A percentile compares a stretch with the other conserved stretches of the same genome.
phyloP scores from a whole-genome alignment of 2,329 filamentous ascomycete genomes.

The Massarina eburnea region DNA sequence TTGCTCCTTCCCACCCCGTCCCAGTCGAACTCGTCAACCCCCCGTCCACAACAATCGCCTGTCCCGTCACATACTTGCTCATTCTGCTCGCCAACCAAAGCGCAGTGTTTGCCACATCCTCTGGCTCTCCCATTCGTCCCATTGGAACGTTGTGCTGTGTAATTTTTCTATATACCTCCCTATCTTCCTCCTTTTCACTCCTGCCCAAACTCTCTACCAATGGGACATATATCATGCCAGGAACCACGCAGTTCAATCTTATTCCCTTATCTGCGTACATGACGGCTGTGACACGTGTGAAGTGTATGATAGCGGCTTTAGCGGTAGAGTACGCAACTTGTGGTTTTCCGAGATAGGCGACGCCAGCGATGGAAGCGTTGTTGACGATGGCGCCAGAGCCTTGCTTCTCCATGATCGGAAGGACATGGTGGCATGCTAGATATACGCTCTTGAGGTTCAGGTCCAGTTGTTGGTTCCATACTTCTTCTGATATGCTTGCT shows the following conservation, averaged over 20 bases:
- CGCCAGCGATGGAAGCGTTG: slow-evolving; percentile 55
- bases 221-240: slow-evolving; percentile 58
- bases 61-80: slow-evolving; percentile 35
- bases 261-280: slow-evolving; percentile 53
- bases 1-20: too few relatives aligned
- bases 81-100: slow-evolving; percentile 34
- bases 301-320: slow-evolving; percentile 56
- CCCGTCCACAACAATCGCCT: slow-evolving; percentile 41
- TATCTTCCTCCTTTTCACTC: slow-evolving; percentile 11
- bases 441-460: slow-evolving; percentile 61
- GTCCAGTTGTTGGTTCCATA: slow-evolving; percentile 57
- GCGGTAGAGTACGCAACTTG: slow-evolving; percentile 53
- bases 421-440: slow-evolving; percentile 53
- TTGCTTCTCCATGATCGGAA: slow-evolving; percentile 59
- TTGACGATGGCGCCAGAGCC: slow-evolving; percentile 46
- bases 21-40: slow-evolving; percentile 31
- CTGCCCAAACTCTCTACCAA: slow-evolving; percentile 9
- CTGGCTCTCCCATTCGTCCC: slow-evolving; percentile 34
- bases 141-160: slow-evolving; percentile 23
- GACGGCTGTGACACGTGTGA: slow-evolving; percentile 53
- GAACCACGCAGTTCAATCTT: slow-evolving; percentile 57
- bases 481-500: slow-evolving; percentile 50
- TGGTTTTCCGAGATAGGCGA: slow-evolving; percentile 54
- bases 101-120: slow-evolving; percentile 37
- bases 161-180: slow-evolving; percentile 7